Percentiles rank a stretch among this genome's conserved stretches.
These are phyloP conservation scores for Paecilomyces niveus DNA, from an alignment of 2,329 filamentous ascomycete species.

Conservation along the genomic window DNA sequence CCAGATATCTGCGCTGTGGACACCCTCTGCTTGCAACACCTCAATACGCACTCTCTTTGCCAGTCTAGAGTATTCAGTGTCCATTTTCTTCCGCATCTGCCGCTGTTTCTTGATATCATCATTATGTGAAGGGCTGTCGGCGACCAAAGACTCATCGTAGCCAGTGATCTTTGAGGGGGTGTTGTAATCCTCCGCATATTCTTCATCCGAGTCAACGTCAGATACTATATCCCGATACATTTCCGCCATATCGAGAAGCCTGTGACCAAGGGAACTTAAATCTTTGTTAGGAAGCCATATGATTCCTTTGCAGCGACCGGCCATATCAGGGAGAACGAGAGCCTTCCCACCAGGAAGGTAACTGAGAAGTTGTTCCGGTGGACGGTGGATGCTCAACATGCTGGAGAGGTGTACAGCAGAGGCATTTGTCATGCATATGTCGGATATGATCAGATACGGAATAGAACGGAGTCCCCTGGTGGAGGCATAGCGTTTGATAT, in stretches of 20 bases:
- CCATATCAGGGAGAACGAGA: conserved; percentile 12
- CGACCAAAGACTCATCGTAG: not conserved
- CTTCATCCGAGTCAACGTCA: conserved; percentile 6
- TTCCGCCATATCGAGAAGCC: conserved; percentile 15
- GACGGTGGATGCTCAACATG: conserved; percentile 21
- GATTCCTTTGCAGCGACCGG: conserved; percentile 15
- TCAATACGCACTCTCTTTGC: conserved; percentile 23
- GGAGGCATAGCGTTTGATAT: conserved; percentile 20
- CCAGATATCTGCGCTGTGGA: conserved; percentile 20
- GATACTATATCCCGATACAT: conserved; percentile 7
- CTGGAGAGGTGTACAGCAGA: conserved; percentile 21
- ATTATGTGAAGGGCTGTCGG: not conserved
- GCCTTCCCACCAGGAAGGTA: conserved; percentile 23
- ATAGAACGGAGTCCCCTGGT: conserved; percentile 28
- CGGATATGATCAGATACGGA: conserved; percentile 24
- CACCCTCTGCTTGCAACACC: conserved; percentile 16
- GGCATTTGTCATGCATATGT: conserved; percentile 16
- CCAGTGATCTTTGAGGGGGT: not conserved
- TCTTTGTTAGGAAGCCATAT: conserved; percentile 20
- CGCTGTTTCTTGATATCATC: conserved; percentile 10
- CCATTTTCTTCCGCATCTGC: conserved; percentile 16
- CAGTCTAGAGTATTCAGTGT: conserved; percentile 17
- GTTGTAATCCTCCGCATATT: not conserved
- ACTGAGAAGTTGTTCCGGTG: conserved; percentile 19
- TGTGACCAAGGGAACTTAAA: conserved; percentile 10